Base-by-base conservation (phyloP, 805 yeast genomes). In the Torulaspora quercuum region DNA sequence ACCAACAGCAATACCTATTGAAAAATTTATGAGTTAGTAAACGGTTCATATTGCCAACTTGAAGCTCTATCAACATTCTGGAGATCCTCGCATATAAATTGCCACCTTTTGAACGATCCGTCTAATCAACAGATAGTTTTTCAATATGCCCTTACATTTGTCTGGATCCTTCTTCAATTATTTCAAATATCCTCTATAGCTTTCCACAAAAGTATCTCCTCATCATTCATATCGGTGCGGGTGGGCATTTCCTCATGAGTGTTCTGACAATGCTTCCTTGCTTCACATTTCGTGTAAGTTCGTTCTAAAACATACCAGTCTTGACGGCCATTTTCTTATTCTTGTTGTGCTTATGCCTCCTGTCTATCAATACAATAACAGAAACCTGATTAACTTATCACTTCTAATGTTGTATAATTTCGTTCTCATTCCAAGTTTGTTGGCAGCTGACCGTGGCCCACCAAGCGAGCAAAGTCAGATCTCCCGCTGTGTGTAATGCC, bases 1-100 rank as follows among this genome's bases (percentile, higher is more conserved):
- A 73, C 99, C 99, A 76, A 81, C 80, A 76, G 95, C 95, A 72
- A 90, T 87, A 73, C 94, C 92, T 48, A 27, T 13, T 79, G 57
- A 22, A 24, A 20, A 25, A 11, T 17, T 11, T 15, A 17, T 12
- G 41, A 37, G 69, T 66, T 67, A 65, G 70, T 64, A 63, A 37
- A 29, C 10, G 11, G 20, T 29, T 17, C 35, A 16, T 9, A 8
- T 11, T 17, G 32, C 18, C 15, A 11, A 12, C 24, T 8, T 22
- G 4, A 19, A 19, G 25, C 15, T 19, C 27, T 11, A 7, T 13
- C 21, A n/a, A n/a, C n/a, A n/a, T n/a, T n/a, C n/a, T n/a, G n/a
- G n/a, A n/a, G n/a, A n/a, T n/a, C n/a, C n/a, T n/a, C n/a, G n/a
- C n/a, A n/a, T n/a, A n/a, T n/a, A n/a, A n/a, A n/a, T n/a, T n/a